Conservation (phyloP, 2,329 filamentous ascomycete genomes). For the Lasiodiplodia theobromae region DNA sequence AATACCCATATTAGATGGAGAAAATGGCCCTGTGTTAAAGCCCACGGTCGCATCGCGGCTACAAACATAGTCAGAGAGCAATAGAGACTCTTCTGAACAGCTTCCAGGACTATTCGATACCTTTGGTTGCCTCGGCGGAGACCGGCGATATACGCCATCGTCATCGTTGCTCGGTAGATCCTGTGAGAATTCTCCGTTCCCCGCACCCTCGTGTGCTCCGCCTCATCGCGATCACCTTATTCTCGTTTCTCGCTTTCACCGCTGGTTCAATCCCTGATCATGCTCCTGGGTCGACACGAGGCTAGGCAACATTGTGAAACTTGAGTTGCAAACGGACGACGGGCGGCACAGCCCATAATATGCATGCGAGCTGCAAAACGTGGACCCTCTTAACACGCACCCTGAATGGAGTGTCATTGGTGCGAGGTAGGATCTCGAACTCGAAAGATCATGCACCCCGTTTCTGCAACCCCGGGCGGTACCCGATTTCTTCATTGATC, state of each 20-base stretch:
- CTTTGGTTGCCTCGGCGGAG: neutral
- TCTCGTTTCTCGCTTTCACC: constrained; percentile 2
- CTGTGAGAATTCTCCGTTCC: neutral
- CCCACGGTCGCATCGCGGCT: constrained; percentile 7
- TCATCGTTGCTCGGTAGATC: neutral
- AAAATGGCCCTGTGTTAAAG: neutral
- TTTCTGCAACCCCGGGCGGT: neutral
- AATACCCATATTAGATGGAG: constrained; percentile 25
- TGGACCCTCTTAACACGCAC: neutral
- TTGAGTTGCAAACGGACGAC: neutral
- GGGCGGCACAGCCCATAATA: constrained; percentile 12
- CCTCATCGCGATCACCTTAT: constrained; percentile 12
- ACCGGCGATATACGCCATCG: neutral
- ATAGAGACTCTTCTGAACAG: constrained; percentile 19
- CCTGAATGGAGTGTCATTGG: neutral
- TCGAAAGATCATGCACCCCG: neutral
- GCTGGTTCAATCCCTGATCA: neutral
- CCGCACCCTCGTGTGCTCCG: neutral
- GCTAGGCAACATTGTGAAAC: constrained; percentile 14
- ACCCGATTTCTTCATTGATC: constrained; percentile 11
- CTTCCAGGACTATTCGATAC: neutral
- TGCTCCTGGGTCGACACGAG: neutral
- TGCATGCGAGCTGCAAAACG: constrained; percentile 8
- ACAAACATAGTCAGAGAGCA: constrained; percentile 23
- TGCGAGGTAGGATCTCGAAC: neutral